Evolutionary conservation across 768 basidiomycete species (phyloP).

Genomic region (Coprinellus aureogranulatus): DNA sequence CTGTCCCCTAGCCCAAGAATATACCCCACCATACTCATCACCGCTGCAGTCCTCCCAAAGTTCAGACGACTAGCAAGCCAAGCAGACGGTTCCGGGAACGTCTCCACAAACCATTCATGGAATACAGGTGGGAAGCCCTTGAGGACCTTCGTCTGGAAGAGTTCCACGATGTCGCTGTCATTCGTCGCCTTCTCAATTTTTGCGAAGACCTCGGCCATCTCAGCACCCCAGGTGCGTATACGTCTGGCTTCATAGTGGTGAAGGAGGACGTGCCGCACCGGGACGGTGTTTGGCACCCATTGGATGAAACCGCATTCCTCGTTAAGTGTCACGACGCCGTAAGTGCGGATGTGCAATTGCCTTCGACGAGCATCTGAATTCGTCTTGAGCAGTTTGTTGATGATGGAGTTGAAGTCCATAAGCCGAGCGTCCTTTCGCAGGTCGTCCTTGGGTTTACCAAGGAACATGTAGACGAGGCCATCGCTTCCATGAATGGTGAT

Average conservation of each 20-base stretch:
- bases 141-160: constrained; percentile 57
- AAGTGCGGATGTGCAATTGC: constrained; percentile 90
- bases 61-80: constrained; percentile 89
- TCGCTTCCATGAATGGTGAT: constrained; percentile 81
- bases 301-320: constrained; percentile 97
- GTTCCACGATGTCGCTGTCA: constrained; percentile 49
- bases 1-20: constrained; percentile 98
- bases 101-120: constrained; percentile 96
- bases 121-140: constrained; percentile 79
- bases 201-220: constrained; percentile 46
- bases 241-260: constrained; percentile 58
- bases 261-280: constrained; percentile 71
- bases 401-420: constrained; percentile 98
- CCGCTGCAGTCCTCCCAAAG: constrained; percentile 87
- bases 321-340: constrained; percentile 96
- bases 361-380: constrained; percentile 90
- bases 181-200: constrained; percentile 44
- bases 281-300: constrained; percentile 94
- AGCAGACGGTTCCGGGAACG: constrained; percentile 92
- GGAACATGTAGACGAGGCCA: constrained; percentile 82
- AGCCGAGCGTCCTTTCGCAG: constrained; percentile 93
- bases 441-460: constrained; percentile 97
- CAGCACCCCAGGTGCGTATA: constrained; percentile 35
- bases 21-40: constrained; percentile 98
- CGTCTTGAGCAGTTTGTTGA: constrained; percentile 92